phyloP scores from a whole-genome alignment of 306 rosid species.

The Luffa aegyptiaca region DNA sequence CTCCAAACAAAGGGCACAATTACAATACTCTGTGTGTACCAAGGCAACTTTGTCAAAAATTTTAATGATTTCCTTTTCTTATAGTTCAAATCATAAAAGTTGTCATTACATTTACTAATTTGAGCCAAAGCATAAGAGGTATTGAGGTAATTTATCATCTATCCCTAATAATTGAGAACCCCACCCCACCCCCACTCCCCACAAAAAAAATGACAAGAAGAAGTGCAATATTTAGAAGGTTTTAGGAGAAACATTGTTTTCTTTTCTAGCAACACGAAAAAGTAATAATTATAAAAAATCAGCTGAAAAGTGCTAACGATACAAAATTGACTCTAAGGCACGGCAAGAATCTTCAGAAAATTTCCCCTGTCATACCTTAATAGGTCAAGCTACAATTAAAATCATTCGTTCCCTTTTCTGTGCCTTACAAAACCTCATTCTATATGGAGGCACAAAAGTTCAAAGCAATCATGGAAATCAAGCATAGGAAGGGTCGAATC shows the following conservation, averaged over 20 bases:
- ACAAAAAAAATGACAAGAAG: not conserved
- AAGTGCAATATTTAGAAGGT: not conserved
- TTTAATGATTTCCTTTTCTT: no score
- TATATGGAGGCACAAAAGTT: not conserved
- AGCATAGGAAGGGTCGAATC: not conserved
- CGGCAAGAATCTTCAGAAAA: not conserved
- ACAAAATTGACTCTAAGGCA: not conserved
- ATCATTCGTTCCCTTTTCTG: not conserved
- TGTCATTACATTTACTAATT: not conserved
- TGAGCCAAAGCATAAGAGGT: not conserved
- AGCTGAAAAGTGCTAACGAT: not conserved
- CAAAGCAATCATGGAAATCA: not conserved
- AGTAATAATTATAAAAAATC: not conserved
- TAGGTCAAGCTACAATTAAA: not conserved
- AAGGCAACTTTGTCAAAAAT: not conserved
- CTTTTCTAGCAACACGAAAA: not conserved
- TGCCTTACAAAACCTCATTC: not conserved
- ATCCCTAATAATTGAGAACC: not conserved
- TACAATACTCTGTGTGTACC: not conserved
- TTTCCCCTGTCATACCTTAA: not conserved
- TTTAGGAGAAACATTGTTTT: not conserved
- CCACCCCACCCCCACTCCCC: not conserved
- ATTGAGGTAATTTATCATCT: not conserved
- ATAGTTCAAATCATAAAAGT: not conserved
- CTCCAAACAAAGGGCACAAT: not conserved